Conservation (phyloP, 1,284 basidiomycete genomes). For the Retiboletus flavoniger region DNA sequence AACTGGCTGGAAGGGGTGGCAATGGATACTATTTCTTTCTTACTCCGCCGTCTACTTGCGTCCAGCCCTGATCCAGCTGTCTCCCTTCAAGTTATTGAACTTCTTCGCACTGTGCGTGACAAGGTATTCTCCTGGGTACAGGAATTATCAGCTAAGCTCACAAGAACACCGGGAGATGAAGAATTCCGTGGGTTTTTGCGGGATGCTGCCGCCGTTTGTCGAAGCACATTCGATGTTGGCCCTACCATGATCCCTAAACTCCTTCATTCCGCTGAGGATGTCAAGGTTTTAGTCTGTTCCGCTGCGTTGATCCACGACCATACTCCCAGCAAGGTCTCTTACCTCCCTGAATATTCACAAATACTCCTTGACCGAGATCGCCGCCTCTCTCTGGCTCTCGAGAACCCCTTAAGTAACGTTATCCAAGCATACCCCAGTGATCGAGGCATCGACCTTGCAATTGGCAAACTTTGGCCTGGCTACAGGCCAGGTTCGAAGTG, state of each 20-base stretch:
- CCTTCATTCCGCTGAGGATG: conserved; percentile 26
- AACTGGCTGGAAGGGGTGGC: conserved; percentile 46
- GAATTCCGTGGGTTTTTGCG: conserved; percentile 30
- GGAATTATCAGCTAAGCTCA: conserved; percentile 30
- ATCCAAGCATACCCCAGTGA: conserved; percentile 10
- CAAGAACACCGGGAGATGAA: conserved; percentile 20
- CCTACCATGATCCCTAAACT: conserved; percentile 17
- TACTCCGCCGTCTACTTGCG: conserved; percentile 38
- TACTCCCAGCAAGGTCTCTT: conserved; percentile 13
- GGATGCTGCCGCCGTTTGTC: conserved; percentile 40
- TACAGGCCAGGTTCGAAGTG: conserved; percentile 37
- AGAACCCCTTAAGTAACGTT: neutral
- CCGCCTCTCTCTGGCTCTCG: conserved; percentile 27
- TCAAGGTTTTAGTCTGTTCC: conserved; percentile 37
- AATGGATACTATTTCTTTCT: conserved; percentile 37
- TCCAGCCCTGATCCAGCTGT: conserved; percentile 18
- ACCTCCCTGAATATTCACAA: conserved; percentile 8
- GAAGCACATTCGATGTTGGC: conserved; percentile 42
- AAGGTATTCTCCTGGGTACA: conserved; percentile 39
- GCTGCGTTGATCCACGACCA: conserved; percentile 37
- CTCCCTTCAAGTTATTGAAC: conserved; percentile 8
- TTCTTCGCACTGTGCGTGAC: conserved; percentile 35
- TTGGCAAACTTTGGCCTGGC: conserved; percentile 37
- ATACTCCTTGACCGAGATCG: conserved; percentile 29
- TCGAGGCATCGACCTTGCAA: conserved; percentile 36